A percentile compares a stretch with the other conserved stretches of the same genome.
Evolutionary conservation across 129 eudicot genomes (phyloP).

Genomic region (Smallanthus sonchifolius): DNA sequence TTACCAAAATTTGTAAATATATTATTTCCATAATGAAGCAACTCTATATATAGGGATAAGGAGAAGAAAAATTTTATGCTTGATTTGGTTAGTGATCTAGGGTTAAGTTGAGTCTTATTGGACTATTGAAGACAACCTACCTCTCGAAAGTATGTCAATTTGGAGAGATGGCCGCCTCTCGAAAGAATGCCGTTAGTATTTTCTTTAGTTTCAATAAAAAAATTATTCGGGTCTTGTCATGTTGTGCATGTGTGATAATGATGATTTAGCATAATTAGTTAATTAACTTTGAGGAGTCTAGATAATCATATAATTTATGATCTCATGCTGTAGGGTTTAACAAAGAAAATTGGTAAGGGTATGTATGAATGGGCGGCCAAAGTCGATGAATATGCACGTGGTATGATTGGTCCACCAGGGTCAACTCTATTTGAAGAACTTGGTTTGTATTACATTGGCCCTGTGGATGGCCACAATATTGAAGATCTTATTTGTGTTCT

Average conservation of each 20-base stretch:
- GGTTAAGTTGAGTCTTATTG: not conserved
- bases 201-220: not conserved
- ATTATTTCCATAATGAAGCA: not conserved
- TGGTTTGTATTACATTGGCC: slow-evolving; percentile 93
- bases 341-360: slow-evolving; percentile 81
- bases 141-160: not conserved
- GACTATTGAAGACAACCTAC: not conserved
- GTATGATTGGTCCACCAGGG: slow-evolving; percentile 91
- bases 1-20: not conserved
- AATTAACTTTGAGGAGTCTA: not conserved
- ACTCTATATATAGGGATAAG: too few relatives aligned
- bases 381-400: slow-evolving; percentile 91
- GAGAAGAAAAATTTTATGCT: not conserved
- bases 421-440: slow-evolving; percentile 94
- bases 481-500: slow-evolving; percentile 85
- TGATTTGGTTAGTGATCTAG: not conserved
- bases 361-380: slow-evolving; percentile 97
- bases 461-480: slow-evolving; percentile 90
- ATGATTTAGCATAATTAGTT: not conserved
- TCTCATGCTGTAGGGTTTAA: slow-evolving; percentile 49
- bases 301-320: not conserved
- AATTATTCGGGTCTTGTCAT: not conserved
- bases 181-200: not conserved
- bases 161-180: not conserved
- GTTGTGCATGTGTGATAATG: slow-evolving; percentile 10